Percentiles rank a stretch among this genome's conserved stretches.
phyloP scores from a whole-genome alignment of 31 red algal genomes.

The Asparagopsis taxiformis region DNA sequence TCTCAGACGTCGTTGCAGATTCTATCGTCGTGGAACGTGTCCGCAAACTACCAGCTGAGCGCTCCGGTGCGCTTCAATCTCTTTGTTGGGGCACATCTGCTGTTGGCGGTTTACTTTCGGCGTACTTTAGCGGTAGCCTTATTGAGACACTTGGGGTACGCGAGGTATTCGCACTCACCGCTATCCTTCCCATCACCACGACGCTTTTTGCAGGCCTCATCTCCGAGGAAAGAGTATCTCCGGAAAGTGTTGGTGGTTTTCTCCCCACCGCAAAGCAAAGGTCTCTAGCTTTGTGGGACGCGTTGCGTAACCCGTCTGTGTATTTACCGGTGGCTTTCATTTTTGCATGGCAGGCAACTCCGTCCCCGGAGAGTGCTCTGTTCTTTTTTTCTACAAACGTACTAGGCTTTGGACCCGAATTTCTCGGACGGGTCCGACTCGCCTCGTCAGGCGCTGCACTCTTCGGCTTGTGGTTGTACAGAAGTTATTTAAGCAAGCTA shows the following conservation, averaged over 20 bases:
- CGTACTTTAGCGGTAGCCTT: constrained; percentile 91
- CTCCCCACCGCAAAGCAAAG: constrained; percentile 1
- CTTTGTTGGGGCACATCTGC: constrained; percentile 93
- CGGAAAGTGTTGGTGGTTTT: constrained; percentile 16
- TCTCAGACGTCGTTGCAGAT: constrained; percentile 95
- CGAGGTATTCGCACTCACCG: constrained; percentile 78
- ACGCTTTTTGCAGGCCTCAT: constrained; percentile 58
- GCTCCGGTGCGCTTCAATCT: constrained; percentile 78
- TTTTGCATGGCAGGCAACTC: constrained; percentile 93
- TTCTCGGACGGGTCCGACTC: constrained; percentile 88
- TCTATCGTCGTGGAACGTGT: constrained; percentile 88
- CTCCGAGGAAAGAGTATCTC: constrained; percentile 34
- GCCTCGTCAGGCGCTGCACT: constrained; percentile 79
- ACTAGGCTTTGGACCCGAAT: constrained; percentile 89
- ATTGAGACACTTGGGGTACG: constrained; percentile 60
- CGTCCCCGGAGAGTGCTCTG: constrained; percentile 76
- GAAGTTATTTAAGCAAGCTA: constrained; percentile 55
- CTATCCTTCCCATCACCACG: constrained; percentile 63
- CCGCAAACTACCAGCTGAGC: constrained; percentile 40
- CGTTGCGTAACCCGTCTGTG: constrained; percentile 66
- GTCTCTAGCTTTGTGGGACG: constrained; percentile 56
- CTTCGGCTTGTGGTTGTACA: constrained; percentile 72
- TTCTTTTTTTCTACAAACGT: constrained; percentile 91
- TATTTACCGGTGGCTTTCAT: constrained; percentile 84
- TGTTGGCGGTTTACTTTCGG: constrained; percentile 81